phyloP scores from a whole-genome alignment of 208 protist genomes.

The Phytomonas francai region DNA sequence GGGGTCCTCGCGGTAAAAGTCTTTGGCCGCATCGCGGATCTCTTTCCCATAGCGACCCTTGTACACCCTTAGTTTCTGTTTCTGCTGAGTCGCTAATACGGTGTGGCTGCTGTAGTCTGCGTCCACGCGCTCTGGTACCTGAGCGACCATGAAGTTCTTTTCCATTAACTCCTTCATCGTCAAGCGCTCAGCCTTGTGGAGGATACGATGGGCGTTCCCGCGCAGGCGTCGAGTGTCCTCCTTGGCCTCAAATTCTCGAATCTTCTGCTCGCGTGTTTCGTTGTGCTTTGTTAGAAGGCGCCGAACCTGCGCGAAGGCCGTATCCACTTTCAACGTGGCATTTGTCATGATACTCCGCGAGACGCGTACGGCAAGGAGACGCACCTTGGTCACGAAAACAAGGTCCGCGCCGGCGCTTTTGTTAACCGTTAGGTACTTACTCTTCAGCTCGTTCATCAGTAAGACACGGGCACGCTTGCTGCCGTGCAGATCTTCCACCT shows the following conservation, averaged over 20 bases:
- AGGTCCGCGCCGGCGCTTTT: constrained; percentile 73
- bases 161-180: constrained; percentile 58
- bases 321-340: constrained; percentile 69
- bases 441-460: constrained; percentile 61
- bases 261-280: constrained; percentile 67
- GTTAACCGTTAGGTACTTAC: constrained; percentile 64
- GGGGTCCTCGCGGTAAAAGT: constrained; percentile 84
- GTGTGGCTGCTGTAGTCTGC: constrained; percentile 83
- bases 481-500: constrained; percentile 35
- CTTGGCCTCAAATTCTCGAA: constrained; percentile 78
- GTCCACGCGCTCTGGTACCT: constrained; percentile 76
- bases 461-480: constrained; percentile 54
- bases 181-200: constrained; percentile 38
- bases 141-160: constrained; percentile 61
- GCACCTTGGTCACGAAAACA: constrained; percentile 81
- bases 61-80: constrained; percentile 84
- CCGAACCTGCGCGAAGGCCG: constrained; percentile 51
- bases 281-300: constrained; percentile 67
- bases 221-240: constrained; percentile 82
- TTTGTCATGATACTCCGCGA: constrained; percentile 80
- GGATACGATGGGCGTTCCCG: constrained; percentile 60
- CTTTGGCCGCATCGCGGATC: constrained; percentile 64
- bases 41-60: constrained; percentile 76
- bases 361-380: constrained; percentile 70
- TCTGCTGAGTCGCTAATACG: constrained; percentile 82